Conservation (phyloP, 352 stramenopile species). For the Phytophthora colocasiae region DNA sequence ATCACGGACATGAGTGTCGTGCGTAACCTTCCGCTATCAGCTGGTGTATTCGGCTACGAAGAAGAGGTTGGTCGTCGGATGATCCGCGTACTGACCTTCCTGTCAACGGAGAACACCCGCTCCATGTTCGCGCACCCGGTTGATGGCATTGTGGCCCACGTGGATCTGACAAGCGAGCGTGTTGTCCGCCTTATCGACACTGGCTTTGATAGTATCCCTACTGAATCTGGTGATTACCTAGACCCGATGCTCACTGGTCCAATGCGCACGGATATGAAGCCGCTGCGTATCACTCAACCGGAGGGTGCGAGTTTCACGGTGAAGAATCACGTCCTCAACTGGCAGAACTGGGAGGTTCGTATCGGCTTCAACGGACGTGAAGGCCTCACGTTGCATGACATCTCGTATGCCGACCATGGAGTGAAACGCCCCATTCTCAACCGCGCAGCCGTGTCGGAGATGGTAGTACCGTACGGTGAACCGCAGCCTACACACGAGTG, state of each 20-base stretch:
- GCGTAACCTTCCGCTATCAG: constrained; percentile 36
- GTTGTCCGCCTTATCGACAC: constrained; percentile 48
- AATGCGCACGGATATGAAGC: constrained; percentile 52
- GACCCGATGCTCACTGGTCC: constrained; percentile 31
- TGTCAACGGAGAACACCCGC: constrained; percentile 37
- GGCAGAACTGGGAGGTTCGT: constrained; percentile 80
- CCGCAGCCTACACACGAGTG: constrained; percentile 65
- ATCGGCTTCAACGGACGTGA: constrained; percentile 86
- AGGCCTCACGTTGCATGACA: constrained; percentile 77
- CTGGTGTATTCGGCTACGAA: constrained; percentile 42
- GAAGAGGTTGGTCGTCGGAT: constrained; percentile 45
- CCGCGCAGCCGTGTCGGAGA: constrained; percentile 74
- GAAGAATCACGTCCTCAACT: constrained; percentile 66
- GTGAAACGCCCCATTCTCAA: constrained; percentile 62
- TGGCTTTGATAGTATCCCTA: constrained; percentile 39
- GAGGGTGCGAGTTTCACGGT: constrained; percentile 77
- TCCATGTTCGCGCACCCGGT: constrained; percentile 56
- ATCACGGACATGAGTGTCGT: constrained; percentile 47
- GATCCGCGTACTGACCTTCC: constrained; percentile 51
- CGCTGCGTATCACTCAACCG: constrained; percentile 71
- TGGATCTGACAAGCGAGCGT: constrained; percentile 41
- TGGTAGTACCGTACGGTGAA: constrained; percentile 87
- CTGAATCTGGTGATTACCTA: constrained; percentile 43
- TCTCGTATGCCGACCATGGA: constrained; percentile 52
- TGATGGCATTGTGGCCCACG: constrained; percentile 46